Percentiles rank a stretch among this genome's conserved stretches.
Conservation (phyloP, 225 moss, liverwort and hornwort genomes). For the Takakia lepidozioides region DNA sequence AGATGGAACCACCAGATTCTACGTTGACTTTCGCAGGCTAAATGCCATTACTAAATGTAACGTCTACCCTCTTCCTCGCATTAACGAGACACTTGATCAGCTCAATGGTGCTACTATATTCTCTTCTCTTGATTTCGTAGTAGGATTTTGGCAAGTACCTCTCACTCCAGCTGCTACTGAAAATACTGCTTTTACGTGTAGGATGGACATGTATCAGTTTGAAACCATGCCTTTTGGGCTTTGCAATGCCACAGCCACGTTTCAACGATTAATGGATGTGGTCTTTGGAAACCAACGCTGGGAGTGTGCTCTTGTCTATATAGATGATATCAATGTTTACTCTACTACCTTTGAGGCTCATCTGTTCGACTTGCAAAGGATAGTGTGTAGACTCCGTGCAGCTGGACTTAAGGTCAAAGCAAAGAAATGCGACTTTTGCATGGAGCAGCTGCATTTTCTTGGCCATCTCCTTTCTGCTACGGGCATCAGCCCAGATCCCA, state of each 20-base stretch:
- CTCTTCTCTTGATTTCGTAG: background rate
- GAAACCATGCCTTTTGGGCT: slow-evolving; percentile 1
- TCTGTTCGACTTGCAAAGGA: too few species aligned
- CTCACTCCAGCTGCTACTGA: background rate
- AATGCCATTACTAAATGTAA: slow-evolving; percentile 1
- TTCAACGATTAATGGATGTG: background rate
- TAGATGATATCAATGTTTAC: background rate
- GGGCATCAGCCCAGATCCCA: too few species aligned
- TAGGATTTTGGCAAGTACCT: background rate
- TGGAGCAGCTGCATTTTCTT: too few species aligned
- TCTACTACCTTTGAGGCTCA: background rate
- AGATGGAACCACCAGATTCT: background rate
- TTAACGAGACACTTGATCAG: slow-evolving; percentile 1
- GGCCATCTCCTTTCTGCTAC: too few species aligned
- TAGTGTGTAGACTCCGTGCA: too few species aligned
- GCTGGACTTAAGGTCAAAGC: too few species aligned
- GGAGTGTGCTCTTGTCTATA: background rate
- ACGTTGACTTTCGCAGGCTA: background rate
- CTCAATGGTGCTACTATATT: background rate
- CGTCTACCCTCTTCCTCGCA: background rate
- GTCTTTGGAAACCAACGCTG: background rate
- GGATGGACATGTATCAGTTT: background rate
- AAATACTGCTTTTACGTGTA: background rate
- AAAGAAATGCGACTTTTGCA: too few species aligned
- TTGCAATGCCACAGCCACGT: background rate